A percentile compares a stretch with the other conserved stretches of the same genome.
These are phyloP conservation scores for Oidium heveae DNA, from an alignment of 2,329 filamentous ascomycete species.

Conservation along the genomic window DNA sequence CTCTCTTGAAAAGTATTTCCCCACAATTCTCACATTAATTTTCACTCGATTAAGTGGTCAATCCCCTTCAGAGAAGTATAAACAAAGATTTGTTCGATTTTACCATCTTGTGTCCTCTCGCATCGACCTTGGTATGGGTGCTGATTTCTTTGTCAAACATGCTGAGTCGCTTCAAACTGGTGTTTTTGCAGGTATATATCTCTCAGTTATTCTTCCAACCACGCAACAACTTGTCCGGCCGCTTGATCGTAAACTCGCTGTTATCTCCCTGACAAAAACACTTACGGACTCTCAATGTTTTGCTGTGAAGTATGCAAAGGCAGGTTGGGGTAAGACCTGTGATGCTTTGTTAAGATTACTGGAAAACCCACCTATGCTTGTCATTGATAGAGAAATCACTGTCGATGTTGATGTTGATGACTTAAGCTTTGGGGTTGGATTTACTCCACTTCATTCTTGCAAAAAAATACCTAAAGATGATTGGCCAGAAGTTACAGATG, in stretches of 20 bases:
- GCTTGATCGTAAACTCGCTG: conserved; percentile 76
- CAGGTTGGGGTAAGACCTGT: conserved; percentile 72
- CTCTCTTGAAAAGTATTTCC: conserved; percentile 29
- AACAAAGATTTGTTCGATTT: conserved; percentile 72
- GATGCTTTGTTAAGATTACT: conserved; percentile 73
- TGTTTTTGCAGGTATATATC: conserved; percentile 67
- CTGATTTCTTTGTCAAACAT: conserved; percentile 73
- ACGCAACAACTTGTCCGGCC: conserved; percentile 75
- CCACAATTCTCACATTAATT: conserved; percentile 51
- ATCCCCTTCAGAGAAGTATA: conserved; percentile 46
- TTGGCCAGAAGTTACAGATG: conserved; percentile 62
- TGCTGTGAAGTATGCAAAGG: conserved; percentile 50
- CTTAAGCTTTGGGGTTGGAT: conserved; percentile 80
- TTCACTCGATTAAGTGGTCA: conserved; percentile 41
- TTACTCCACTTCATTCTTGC: conserved; percentile 81
- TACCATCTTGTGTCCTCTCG: conserved; percentile 75
- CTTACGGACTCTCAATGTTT: conserved; percentile 70
- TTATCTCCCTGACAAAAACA: conserved; percentile 81
- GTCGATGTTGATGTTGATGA: conserved; percentile 84
- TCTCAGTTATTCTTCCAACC: conserved; percentile 62
- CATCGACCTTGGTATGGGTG: conserved; percentile 49
- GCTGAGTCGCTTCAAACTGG: conserved; percentile 60
- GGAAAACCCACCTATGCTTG: conserved; percentile 53
- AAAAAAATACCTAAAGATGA: conserved; percentile 50
- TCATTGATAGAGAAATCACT: conserved; percentile 49